Base-by-base conservation (phyloP, 441 rosid genomes). In the Mallotus repandus region DNA sequence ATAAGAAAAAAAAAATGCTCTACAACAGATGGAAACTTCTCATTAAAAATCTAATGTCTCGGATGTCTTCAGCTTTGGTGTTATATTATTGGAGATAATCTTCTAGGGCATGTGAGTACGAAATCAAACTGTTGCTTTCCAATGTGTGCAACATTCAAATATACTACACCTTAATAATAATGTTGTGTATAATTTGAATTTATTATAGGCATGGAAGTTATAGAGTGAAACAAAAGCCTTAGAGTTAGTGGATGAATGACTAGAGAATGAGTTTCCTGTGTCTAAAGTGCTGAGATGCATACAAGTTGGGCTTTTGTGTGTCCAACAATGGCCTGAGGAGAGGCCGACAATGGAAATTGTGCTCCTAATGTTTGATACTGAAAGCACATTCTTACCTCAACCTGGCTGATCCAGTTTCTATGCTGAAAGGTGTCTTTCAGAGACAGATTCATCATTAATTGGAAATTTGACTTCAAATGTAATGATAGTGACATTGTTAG, bases 1-100 rank as follows among this genome's bases (percentile, higher is more conserved):
- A n/a, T n/a, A n/a, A n/a, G n/a, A n/a, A n/a, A n/a, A n/a, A n/a
- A n/a, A n/a, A n/a, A n/a, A n/a, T n/a, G n/a, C n/a, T n/a, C n/a
- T n/a, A n/a, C 93, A 29, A 85, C 87, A 87, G 88, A 87, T 2
- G 93, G 97, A 1, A 71, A 71, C 11, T 91, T 85, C 80, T 91
- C 97, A 0, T 59, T 64, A 6, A 91, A 91, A 69, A n/a, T n/a
- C n/a, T n/a, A n/a, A n/a, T n/a, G n/a, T n/a, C n/a, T 91, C 92
- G 0, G 95, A 91, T 64, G 91, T 86, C 60, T 91, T 87, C 77
- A 82, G 95, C 75, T 91, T 87, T 0, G 91, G 93, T 11, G 91
- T 91, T 16, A 60, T 91, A 69, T 66, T 91, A 41, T 77, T 89
- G 68, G 97, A 91, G 81, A 85, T 84, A 77, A 77, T 66, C 78